phyloP scores from a whole-genome alignment of 1,139 yeast genomes.

The Protomyces gravidus region DNA sequence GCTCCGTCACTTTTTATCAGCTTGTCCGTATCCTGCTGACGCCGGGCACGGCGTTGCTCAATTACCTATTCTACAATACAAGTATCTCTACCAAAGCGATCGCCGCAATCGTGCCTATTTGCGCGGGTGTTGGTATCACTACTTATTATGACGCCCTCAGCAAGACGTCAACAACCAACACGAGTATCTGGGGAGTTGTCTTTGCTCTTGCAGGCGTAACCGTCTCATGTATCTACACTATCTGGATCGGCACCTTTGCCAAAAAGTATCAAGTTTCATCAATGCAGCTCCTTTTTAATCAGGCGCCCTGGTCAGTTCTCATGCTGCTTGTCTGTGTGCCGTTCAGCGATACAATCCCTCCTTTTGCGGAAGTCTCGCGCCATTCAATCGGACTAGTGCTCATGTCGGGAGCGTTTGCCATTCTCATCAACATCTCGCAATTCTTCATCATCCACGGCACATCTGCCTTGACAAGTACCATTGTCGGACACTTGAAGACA shows the following conservation, averaged over 20 bases:
- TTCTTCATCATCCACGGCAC: slow-evolving; percentile 27
- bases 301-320: slow-evolving; percentile 22
- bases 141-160: slow-evolving; percentile 23
- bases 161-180: slow-evolving; percentile 8
- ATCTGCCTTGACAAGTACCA: slow-evolving; percentile 26
- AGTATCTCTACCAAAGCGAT: slow-evolving; percentile 10
- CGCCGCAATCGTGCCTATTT: slow-evolving; percentile 15
- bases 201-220: slow-evolving; percentile 25
- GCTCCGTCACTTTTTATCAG: slow-evolving; percentile 23
- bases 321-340: slow-evolving; percentile 19
- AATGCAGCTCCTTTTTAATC: slow-evolving; percentile 24
- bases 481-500: slow-evolving; percentile 27
- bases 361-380: slow-evolving; percentile 9
- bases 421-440: slow-evolving; percentile 24
- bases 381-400: slow-evolving; percentile 13
- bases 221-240: slow-evolving; percentile 23
- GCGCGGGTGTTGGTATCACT: slow-evolving; percentile 24
- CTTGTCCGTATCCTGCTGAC: slow-evolving; percentile 25
- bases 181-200: slow-evolving; percentile 19
- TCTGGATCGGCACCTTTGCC: slow-evolving; percentile 28
- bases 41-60: slow-evolving; percentile 21
- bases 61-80: slow-evolving; percentile 25
- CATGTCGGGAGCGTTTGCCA: slow-evolving; percentile 25
- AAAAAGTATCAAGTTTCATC: slow-evolving; percentile 23
- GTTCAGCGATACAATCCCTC: slow-evolving; percentile 23